Evolutionary conservation across 1,139 yeast genomes (phyloP), one percentile per base, ranked within the genome.

Genomic region (Protomyces inundatus): DNA sequence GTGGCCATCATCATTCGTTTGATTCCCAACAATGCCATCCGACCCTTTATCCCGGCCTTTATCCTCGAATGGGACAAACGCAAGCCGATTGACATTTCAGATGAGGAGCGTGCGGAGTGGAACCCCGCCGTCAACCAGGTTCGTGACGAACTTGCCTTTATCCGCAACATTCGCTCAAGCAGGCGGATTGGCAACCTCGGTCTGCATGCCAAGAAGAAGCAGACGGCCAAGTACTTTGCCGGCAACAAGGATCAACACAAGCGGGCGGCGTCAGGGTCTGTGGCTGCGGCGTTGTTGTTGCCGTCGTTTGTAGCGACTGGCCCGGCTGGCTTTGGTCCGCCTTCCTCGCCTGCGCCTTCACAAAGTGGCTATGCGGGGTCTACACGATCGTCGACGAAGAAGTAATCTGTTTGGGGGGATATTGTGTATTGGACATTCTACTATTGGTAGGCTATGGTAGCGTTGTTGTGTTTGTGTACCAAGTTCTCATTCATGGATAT

Each of bases 1-100:
- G 82, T 85, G 56, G 98, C 97, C 66, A 73, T 80, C 32, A 45
- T 90, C 9, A 81, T 93, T 58, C 82, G 98, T 73, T 65, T 66
- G 45, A 81, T 88, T 52, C 98, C 99, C 1, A 96, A 95, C 76
- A 78, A 79, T 6, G 36, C 67, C 33, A 87, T 86, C 1, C 79
- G 68, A 71, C 84, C 12, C 89, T 88, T 82, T 97, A 97, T 50
- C 78, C 84, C 4, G 76, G 79, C 66, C 77, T 83, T 12, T 84
- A 84, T 75, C 77, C 80, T 23, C 69, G 70, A 35, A 70, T 82
- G 65, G 66, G 50, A 52, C 60, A 55, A 66, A 64, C 40, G 67
- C 61, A 39, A 65, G 64, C n/a, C 39, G 33, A 39, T 16, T 51
- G 39, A 64, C 54, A 36, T 62, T 14, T 45, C 50, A n/a, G 64